Evolutionary conservation across 805 yeast genomes (phyloP), one percentile per base, ranked within the genome.

Genomic region (Saccharomycopsis capsularis): DNA sequence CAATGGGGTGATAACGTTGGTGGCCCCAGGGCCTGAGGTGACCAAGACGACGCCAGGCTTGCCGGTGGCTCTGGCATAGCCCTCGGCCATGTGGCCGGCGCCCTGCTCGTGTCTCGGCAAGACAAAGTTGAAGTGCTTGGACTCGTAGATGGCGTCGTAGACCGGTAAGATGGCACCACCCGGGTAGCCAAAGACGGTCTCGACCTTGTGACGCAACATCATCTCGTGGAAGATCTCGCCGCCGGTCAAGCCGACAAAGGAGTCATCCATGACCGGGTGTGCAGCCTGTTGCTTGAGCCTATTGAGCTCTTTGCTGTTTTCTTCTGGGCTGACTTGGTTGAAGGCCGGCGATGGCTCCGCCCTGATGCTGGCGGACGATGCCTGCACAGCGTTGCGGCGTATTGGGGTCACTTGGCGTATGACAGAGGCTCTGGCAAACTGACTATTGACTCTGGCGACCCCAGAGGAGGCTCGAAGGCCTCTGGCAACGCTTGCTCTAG

Each of bases 81-180:
- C 99, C 70, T 93, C 97, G 49, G 99, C 99, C 98, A 93, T 93
- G 69, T 93, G 99, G 46, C 99, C 99, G 16, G 98, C 99, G 65
- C 99, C 99, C 70, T 93, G 99, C 68, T 93, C 99, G 67, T 93
- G 98, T 61, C 95, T 79, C 43, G 99, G 99, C 56, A 93, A 72
- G 49, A 93, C 86, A 63, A 93, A 93, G 58, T 82, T 79, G 75
- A 93, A 91, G 61, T 85, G 79, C 50, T 82, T 81, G 19, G 96
- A 85, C 71, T 91, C 85, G 74, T 84, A 86, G 59, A 93, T 93
- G 57, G 98, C 98, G 65, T 93, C 99, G 63, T 85, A 93, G 23
- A 93, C 99, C 13, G 99, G 98, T 60, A 93, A 75, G 61, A 93
- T 93, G 57, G 99, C 99, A 65, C 99, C 99, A 62, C 99, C 99